Evolutionary conservation across 2,329 filamentous ascomycete genomes (phyloP), one percentile per base, ranked within the genome.

Genomic region (Fusarium miscanthi): DNA sequence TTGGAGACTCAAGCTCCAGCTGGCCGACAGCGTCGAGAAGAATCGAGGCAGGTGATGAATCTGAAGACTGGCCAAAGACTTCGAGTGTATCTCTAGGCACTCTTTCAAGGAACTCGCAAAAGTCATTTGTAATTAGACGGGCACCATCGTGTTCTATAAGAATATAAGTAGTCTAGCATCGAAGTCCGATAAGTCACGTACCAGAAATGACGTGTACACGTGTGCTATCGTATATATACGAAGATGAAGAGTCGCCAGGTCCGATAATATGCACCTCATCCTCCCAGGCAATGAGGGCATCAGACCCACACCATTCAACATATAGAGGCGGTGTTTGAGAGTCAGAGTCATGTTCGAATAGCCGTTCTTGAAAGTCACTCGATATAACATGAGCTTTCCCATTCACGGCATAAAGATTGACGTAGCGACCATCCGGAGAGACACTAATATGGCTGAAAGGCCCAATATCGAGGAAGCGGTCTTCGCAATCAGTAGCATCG

Each of bases 41-140:
- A n/a, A 98, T 94, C 1, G 95, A 95, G 7, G 95, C 94, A 6
- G 96, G 91, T 0, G 94, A 95, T 2, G 94, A 95, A 62, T 94
- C 94, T 6, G 95, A 96, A 3, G 94, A 94, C 54, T 96, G 89
- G 21, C 93, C 90, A 81, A 98, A 98, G 6, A 97, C 94, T 63
- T 97, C 93, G 63, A 97, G 92, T 0, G 93, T 95, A 42, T 94
- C 92, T 72, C 91, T 90, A 1, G 95, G 93, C 1, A 99, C 94
- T 78, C 94, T 95, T 77, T 99, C 95, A n/a, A 99, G 80, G 78
- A 98, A 98, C 76, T 99, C 96, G 82, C 95, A 98, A n/a, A 93
- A 91, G 77, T 97, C 94, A 76, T 97, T 97, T 6, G 94, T 97
- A 49, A 99, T 87, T 13, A 99, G 84, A 21, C 95, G 90, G 30